These are phyloP conservation scores for Penicillium sp. DNA, from an alignment of 2,329 filamentous ascomycete species.

Conservation along the genomic window DNA sequence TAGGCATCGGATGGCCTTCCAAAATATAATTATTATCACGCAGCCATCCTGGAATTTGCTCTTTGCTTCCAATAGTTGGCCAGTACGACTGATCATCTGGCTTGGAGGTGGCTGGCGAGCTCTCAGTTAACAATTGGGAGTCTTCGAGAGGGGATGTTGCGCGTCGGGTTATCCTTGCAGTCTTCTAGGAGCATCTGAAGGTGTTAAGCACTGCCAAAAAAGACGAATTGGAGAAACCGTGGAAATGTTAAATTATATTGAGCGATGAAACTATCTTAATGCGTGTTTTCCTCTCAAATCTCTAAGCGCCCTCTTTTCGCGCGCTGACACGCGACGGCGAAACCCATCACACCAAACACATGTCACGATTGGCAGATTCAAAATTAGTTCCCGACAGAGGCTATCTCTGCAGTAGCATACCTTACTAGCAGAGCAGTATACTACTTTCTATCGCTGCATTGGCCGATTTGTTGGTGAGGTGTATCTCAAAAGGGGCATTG, in stretches of 20 bases:
- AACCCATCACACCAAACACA: not conserved
- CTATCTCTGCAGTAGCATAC: too few relatives aligned
- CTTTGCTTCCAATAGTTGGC: constrained; percentile 25
- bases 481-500: too few relatives aligned
- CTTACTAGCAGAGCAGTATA: too few relatives aligned
- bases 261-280: not conserved
- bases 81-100: constrained; percentile 10
- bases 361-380: not conserved
- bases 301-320: not conserved
- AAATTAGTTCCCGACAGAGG: not conserved
- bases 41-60: constrained; percentile 27
- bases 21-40: constrained; percentile 28
- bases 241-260: not conserved
- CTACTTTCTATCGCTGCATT: too few relatives aligned
- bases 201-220: not conserved
- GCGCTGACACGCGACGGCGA: not conserved
- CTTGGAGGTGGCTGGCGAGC: not conserved
- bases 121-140: not conserved
- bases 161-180: not conserved
- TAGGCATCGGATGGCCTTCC: constrained; percentile 29
- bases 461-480: too few relatives aligned
- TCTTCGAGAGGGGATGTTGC: not conserved
- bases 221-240: not conserved
- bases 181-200: not conserved
- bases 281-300: not conserved